phyloP scores from a whole-genome alignment of 306 rosid genomes.

The Prinsepia uniflora region DNA sequence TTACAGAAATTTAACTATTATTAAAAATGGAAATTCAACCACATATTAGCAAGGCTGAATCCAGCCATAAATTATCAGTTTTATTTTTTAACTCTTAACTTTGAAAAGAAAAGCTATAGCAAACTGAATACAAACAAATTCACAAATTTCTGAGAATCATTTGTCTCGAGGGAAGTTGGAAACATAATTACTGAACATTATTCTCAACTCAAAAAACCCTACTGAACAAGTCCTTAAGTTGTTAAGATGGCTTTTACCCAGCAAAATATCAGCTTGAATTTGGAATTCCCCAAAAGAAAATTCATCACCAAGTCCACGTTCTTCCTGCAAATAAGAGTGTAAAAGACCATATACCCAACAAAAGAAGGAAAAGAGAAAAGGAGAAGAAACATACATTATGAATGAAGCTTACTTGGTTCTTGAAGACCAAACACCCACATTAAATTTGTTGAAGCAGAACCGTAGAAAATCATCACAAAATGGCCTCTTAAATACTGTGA shows the following conservation, averaged over 20 bases:
- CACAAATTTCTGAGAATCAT: neutral
- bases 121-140: neutral
- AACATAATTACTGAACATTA: too few relatives aligned
- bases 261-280: slow-evolving; percentile 59
- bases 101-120: too few relatives aligned
- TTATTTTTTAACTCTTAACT: too few relatives aligned
- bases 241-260: slow-evolving; percentile 58
- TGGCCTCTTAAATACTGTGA: slow-evolving; percentile 91
- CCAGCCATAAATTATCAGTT: too few relatives aligned
- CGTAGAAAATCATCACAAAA: slow-evolving; percentile 65
- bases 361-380: neutral
- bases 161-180: too few relatives aligned
- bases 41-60: too few relatives aligned
- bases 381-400: slow-evolving; percentile 23
- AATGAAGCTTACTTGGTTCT: slow-evolving; percentile 62
- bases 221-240: neutral
- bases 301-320: slow-evolving; percentile 47
- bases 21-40: too few relatives aligned
- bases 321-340: slow-evolving; percentile 38
- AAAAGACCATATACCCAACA: neutral
- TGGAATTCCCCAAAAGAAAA: slow-evolving; percentile 51
- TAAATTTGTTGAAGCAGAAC: slow-evolving; percentile 82
- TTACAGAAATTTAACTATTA: too few relatives aligned
- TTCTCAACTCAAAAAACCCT: neutral
- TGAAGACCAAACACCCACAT: slow-evolving; percentile 91